Base-by-base conservation (phyloP, 2,329 filamentous ascomycete species). In the Talaromyces sp. region DNA sequence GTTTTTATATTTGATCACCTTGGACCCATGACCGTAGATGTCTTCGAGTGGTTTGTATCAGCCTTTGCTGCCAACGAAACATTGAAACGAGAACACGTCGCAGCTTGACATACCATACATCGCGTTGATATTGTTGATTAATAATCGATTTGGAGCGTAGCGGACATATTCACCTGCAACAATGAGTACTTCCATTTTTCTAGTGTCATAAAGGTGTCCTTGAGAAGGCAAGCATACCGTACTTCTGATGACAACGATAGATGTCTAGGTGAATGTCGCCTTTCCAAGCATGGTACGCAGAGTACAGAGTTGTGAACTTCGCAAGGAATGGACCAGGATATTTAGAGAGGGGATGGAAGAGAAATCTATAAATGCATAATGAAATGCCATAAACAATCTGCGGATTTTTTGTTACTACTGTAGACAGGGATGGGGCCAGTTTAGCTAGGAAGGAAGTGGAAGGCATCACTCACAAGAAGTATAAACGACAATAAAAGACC, bases 211-310 rank as follows among this genome's bases (percentile, higher is more conserved):
- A 58, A 58, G 3, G 39, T 58, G 5, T 58, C 22, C 16, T 56
- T 27, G 16, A 56, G 39, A 39, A 39, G 35, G 9, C 35, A 39
- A 39, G 35, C 39, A 68, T 62, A 65, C 78, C 79, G 60, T 75
- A 73, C 66, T 73, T 76, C 22, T 72, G 62, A 67, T 81, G 78
- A 62, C 70, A 74, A 22, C 67, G 58, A 19, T 67, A 72, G n/a
- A 78, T 73, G 5, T 78, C 73, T 1, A 75, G 13, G 52, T 79
- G 77, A 11, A 75, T 68, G 39, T 78, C 75, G 0, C 74, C 75
- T 57, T 71, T 75, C 70, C 72, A 78, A 0, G 75, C 75, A 64
- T 79, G 71, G 48, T 67, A 67, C 8, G 66, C 64, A 1, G 47
- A 27, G 19, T 60, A 33, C 3, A 66, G 37, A 13, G 35, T 54